Base-by-base conservation (phyloP, 2,329 filamentous ascomycete genomes). In the Calonectria montana region DNA sequence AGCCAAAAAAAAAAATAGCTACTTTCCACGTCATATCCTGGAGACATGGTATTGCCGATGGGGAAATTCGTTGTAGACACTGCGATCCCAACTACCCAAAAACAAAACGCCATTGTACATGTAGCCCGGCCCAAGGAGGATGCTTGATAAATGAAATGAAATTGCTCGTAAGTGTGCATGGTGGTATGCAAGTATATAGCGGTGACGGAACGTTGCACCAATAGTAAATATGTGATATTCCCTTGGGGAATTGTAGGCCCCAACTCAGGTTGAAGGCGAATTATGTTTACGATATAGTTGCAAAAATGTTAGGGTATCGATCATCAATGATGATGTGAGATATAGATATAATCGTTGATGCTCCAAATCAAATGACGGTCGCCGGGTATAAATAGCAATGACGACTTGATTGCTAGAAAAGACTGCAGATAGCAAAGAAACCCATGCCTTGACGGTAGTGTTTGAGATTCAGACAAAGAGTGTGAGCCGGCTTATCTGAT, bases 401-500 rank as follows among this genome's bases (percentile, higher is more conserved):
- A 76, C 45, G 45, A 62, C 47, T 73, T 70, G 73, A 61, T 64
- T 62, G 66, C 53, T 15, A 71, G 66, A 59, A 69, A 70, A 64
- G 69, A 47, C 48, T 69, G 64, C 31, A 50, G 61, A 39, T 27
- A 23, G 31, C 53, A 21, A 23, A 62, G 37, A 21, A 55, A 37
- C 37, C 7, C 16, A 48, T 70, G 27, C 37, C 21, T 23, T 23
- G 25, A 23, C 21, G 43, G n/a, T 47, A n/a, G 18, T 8, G 43
- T 47, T 47, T 47, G 10, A 21, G 23, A 35, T 43, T 5, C 27
- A 63, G 23, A 25, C 15, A 23, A 23, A 15, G 23, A 7, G 23
- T 12, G 31, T 7, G 3, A 47, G 31, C 21, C 1, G 15, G 31
- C 48, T 73, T 72, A 82, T 71, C 83, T 77, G 35, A 89, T 81